These are phyloP conservation scores for Dryas drummondii DNA, from an alignment of 306 rosid species.

Conservation along the genomic window DNA sequence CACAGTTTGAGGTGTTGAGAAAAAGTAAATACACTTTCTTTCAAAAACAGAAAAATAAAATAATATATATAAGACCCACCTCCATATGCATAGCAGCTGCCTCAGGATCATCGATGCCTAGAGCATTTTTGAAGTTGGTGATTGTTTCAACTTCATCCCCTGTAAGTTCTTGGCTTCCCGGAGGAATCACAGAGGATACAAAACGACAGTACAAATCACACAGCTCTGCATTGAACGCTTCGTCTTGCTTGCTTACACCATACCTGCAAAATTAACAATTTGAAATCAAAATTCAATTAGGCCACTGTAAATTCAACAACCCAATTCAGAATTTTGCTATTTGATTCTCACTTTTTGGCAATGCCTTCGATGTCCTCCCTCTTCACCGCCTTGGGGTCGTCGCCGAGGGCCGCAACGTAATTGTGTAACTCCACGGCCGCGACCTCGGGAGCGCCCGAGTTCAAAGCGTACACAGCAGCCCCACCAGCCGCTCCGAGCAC, in stretches of 20 bases:
- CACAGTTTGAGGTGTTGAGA: conserved; percentile 17
- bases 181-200: conserved; percentile 78
- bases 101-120: conserved; percentile 95
- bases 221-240: conserved; percentile 82
- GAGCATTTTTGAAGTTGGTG: conserved; percentile 63
- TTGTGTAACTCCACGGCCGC: conserved; percentile 85
- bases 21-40: background rate
- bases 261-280: conserved; percentile 42
- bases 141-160: conserved; percentile 85
- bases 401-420: conserved; percentile 57
- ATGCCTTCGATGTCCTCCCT: conserved; percentile 81
- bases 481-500: conserved; percentile 82
- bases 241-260: conserved; percentile 90
- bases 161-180: conserved; percentile 73
- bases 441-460: conserved; percentile 74
- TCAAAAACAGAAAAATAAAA: conserved; percentile 12
- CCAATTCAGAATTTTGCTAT: conserved; percentile 2
- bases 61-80: conserved; percentile 37
- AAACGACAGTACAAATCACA: conserved; percentile 74
- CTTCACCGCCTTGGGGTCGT: conserved; percentile 63
- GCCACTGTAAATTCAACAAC: background rate
- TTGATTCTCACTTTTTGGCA: conserved; percentile 59
- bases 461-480: conserved; percentile 67
- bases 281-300: background rate
- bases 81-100: conserved; percentile 98